A percentile compares a stretch with the other conserved stretches of the same genome.
These are phyloP conservation scores for Diversispora epigaea DNA, from an alignment of 192 early-diverging fungal species.

Conservation along the genomic window DNA sequence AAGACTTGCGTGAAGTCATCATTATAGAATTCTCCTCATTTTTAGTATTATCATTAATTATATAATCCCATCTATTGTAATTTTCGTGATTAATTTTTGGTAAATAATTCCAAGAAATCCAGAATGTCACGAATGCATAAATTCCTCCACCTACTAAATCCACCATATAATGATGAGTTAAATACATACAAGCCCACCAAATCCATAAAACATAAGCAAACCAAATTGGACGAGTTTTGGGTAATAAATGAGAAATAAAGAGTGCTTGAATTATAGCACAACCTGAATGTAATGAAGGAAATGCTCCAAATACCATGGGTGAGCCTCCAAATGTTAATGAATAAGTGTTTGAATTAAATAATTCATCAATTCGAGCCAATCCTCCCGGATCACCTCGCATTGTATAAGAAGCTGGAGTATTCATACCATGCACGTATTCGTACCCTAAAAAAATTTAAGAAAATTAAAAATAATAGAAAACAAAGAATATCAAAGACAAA, in stretches of 20 bases:
- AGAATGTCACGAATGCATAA: conserved; percentile 63
- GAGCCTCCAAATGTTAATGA: conserved; percentile 62
- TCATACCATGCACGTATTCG: conserved; percentile 59
- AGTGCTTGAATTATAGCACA: conserved; percentile 65
- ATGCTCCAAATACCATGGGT: conserved; percentile 74
- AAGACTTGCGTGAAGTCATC: not conserved
- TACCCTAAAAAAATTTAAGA: conserved; percentile 53
- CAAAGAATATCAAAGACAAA: too few species aligned
- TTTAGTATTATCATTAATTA: not conserved
- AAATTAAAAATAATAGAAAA: too few species aligned
- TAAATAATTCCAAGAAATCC: conserved; percentile 45
- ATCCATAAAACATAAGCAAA: conserved; percentile 66
- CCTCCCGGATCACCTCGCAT: conserved; percentile 71
- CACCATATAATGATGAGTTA: conserved; percentile 73
- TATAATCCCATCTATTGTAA: conserved; percentile 40
- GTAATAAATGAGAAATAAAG: conserved; percentile 54
- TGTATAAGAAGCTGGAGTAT: conserved; percentile 59
- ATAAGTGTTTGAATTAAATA: conserved; percentile 64
- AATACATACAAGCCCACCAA: conserved; percentile 80
- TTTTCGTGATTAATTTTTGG: conserved; percentile 40
- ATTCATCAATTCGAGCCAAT: conserved; percentile 64
- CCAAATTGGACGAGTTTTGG: conserved; percentile 45
- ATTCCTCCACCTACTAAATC: conserved; percentile 67
- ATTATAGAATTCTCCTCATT: not conserved
- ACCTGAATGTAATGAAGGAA: conserved; percentile 72